phyloP scores from a whole-genome alignment of 345 rosid genomes.

The Aegle marmelos region DNA sequence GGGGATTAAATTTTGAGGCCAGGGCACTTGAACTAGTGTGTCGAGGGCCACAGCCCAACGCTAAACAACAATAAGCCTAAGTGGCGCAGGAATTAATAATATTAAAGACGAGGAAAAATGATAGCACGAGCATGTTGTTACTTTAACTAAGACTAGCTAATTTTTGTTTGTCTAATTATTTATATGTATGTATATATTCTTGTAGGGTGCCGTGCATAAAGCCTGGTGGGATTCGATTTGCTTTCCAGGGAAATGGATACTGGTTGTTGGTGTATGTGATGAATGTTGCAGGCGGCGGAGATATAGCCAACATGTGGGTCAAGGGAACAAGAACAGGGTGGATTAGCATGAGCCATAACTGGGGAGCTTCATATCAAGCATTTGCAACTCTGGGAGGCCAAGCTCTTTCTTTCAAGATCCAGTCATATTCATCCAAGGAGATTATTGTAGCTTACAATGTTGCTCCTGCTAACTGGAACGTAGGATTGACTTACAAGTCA shows the following conservation, averaged over 20 bases:
- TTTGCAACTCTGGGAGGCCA: slow-evolving; percentile 72
- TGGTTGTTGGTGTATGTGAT: slow-evolving; percentile 64
- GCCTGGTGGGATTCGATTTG: slow-evolving; percentile 41
- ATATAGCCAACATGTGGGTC: slow-evolving; percentile 48
- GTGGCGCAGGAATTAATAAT: no score
- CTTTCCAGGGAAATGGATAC: slow-evolving; percentile 52
- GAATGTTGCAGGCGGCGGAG: slow-evolving; percentile 79
- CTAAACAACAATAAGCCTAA: no score
- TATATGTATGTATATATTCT: not conserved
- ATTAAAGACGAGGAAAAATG: no score
- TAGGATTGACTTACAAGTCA: slow-evolving; percentile 51
- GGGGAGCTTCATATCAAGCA: slow-evolving; percentile 96
- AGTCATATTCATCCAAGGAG: slow-evolving; percentile 59
- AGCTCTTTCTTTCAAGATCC: slow-evolving; percentile 64
- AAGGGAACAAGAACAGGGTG: slow-evolving; percentile 72
- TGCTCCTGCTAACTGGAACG: slow-evolving; percentile 65
- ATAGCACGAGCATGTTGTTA: no score
- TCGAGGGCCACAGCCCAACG: no score
- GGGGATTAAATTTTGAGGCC: no score
- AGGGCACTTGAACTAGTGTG: no score
- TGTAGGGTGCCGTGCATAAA: slow-evolving; percentile 53
- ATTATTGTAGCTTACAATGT: slow-evolving; percentile 57
- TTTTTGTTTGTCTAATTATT: no score
- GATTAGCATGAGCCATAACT: slow-evolving; percentile 87
- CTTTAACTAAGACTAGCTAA: no score